phyloP scores from a whole-genome alignment of 179 eudicot species.

The Carnegiea gigantea region DNA sequence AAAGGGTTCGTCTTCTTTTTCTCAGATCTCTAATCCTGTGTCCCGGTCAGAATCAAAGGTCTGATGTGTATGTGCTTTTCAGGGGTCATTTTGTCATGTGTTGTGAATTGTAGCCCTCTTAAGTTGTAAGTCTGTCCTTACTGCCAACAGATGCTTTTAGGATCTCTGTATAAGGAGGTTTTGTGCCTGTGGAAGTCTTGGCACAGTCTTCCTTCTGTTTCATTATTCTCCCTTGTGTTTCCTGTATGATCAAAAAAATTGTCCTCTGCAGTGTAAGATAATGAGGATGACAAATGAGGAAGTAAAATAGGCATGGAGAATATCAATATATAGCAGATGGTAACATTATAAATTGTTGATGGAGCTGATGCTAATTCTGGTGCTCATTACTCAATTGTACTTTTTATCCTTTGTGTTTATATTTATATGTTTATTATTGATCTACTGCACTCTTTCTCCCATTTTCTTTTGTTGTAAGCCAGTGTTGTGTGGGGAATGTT shows the following conservation, averaged over 20 bases:
- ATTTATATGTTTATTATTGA: too few relatives aligned
- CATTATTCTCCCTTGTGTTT: constrained; percentile 16
- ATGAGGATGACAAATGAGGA: constrained; percentile 24
- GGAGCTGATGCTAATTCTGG: constrained; percentile 9
- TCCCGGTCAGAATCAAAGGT: constrained; percentile 23
- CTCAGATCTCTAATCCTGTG: constrained; percentile 9
- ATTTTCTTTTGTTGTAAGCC: too few relatives aligned
- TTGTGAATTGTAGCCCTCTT: constrained; percentile 14
- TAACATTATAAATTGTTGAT: constrained; percentile 18
- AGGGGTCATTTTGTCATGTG: constrained; percentile 13
- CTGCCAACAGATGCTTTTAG: constrained; percentile 10
- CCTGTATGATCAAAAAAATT: constrained; percentile 15
- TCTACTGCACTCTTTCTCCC: too few relatives aligned
- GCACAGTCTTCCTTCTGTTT: constrained; percentile 27
- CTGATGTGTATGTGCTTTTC: constrained; percentile 1
- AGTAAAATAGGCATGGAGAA: constrained; percentile 8
- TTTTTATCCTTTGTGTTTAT: background rate
- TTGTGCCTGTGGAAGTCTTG: constrained; percentile 20
- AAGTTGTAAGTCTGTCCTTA: constrained; percentile 17
- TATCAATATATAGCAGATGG: constrained; percentile 9
- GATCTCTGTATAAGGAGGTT: constrained; percentile 21
- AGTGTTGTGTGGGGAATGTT: too few relatives aligned
- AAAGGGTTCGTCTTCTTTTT: constrained; percentile 20
- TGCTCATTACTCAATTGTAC: background rate
- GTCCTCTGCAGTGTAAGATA: constrained; percentile 23